A percentile compares a stretch with the other conserved stretches of the same genome.
phyloP scores from a whole-genome alignment of 306 rosid genomes.

The Boehmeria nivea region DNA sequence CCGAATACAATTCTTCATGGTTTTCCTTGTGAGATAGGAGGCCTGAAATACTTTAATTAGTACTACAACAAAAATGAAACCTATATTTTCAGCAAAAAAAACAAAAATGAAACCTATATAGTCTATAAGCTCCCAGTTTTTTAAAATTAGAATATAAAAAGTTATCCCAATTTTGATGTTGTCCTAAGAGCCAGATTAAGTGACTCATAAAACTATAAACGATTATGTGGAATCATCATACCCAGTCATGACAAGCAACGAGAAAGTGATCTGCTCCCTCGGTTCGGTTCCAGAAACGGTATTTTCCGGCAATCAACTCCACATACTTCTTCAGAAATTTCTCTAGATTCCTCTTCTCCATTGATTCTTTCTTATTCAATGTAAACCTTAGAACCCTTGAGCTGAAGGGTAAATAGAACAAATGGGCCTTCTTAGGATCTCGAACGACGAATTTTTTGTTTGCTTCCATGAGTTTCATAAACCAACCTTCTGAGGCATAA shows the following conservation, averaged over 20 bases:
- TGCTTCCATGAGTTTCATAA: slow-evolving; percentile 72
- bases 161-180: too few species aligned
- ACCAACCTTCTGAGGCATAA: slow-evolving; percentile 97
- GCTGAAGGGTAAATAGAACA: slow-evolving; percentile 82
- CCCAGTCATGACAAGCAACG: slow-evolving; percentile 97
- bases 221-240: too few species aligned
- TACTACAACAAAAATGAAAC: too few species aligned
- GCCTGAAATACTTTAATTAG: slow-evolving; percentile 67
- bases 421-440: slow-evolving; percentile 73
- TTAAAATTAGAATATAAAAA: too few species aligned
- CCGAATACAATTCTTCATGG: slow-evolving; percentile 59
- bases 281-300: slow-evolving; percentile 83
- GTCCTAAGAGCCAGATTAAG: too few species aligned
- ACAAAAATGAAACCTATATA: too few species aligned
- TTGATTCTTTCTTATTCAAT: slow-evolving; percentile 33
- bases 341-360: slow-evolving; percentile 37
- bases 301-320: slow-evolving; percentile 48
- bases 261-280: slow-evolving; percentile 87
- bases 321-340: slow-evolving; percentile 53
- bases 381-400: slow-evolving; percentile 49
- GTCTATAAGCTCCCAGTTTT: too few species aligned
- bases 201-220: too few species aligned
- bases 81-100: too few species aligned
- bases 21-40: slow-evolving; percentile 44
- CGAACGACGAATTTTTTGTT: slow-evolving; percentile 52